A percentile compares a stretch with the other conserved stretches of the same genome.
Evolutionary conservation across 2,329 filamentous ascomycete species (phyloP).

Genomic region (Neonectria hederae): DNA sequence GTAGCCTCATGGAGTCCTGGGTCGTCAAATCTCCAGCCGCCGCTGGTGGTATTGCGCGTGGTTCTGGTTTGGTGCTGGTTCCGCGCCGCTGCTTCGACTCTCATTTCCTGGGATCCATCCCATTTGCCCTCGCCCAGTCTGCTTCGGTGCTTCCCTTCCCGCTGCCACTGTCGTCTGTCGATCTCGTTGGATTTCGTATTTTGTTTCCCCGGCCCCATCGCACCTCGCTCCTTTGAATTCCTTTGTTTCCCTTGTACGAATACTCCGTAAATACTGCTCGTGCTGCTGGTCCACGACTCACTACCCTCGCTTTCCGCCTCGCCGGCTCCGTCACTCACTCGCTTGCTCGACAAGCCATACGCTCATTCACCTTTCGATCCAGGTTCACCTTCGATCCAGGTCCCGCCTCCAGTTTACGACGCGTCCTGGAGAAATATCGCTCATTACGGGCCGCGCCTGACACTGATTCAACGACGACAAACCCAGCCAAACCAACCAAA

Average conservation of each 20-base stretch:
- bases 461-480: constrained; percentile 34
- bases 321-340: constrained; percentile 38
- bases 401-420: constrained; percentile 26
- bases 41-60: constrained; percentile 28
- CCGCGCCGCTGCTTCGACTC: constrained; percentile 35
- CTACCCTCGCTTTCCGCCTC: constrained; percentile 20
- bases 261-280: constrained; percentile 33
- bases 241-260: constrained; percentile 35
- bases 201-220: constrained; percentile 29
- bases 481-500: constrained; percentile 48
- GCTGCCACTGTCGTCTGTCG: constrained; percentile 29
- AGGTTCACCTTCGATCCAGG: background rate
- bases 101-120: constrained; percentile 43
- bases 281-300: constrained; percentile 38
- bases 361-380: constrained; percentile 32
- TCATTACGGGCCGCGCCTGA: constrained; percentile 25
- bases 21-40: constrained; percentile 34
- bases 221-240: constrained; percentile 27
- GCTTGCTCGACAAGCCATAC: constrained; percentile 37
- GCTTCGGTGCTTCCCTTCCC: background rate
- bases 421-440: constrained; percentile 34
- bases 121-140: constrained; percentile 24
- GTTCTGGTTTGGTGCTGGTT: constrained; percentile 26
- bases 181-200: constrained; percentile 34
- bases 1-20: constrained; percentile 25